These are phyloP conservation scores for Rhizomucor miehei DNA, from an alignment of 371 early-diverging fungal species.

Conservation along the genomic window DNA sequence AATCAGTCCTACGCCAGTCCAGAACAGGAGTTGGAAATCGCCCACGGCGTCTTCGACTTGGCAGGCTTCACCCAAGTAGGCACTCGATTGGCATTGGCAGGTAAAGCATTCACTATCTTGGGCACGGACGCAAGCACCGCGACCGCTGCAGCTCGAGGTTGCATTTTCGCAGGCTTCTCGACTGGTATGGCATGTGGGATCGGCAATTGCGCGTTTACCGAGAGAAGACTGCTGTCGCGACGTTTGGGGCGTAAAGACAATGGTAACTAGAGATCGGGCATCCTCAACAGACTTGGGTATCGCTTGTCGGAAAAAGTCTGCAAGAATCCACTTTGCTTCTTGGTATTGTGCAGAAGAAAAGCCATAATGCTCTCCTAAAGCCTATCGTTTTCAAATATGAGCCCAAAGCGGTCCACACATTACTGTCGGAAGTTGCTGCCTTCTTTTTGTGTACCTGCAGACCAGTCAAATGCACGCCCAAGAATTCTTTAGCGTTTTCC, in stretches of 20 bases:
- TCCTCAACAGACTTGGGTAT: slow-evolving; percentile 12
- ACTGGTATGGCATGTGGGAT: slow-evolving; percentile 21
- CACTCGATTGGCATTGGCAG: slow-evolving; percentile 31
- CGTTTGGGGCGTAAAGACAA: slow-evolving; percentile 24
- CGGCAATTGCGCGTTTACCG: slow-evolving; percentile 20
- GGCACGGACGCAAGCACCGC: slow-evolving; percentile 28
- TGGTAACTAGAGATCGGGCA: neutral
- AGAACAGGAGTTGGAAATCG: slow-evolving; percentile 49
- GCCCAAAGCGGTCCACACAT: no score
- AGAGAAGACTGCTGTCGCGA: slow-evolving; percentile 7
- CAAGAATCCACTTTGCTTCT: slow-evolving; percentile 23
- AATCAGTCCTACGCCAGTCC: slow-evolving; percentile 40
- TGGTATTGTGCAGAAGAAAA: slow-evolving; percentile 30
- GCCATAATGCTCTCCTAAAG: slow-evolving; percentile 28
- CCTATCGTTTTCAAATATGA: neutral
- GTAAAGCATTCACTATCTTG: slow-evolving; percentile 27
- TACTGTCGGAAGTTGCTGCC: no score
- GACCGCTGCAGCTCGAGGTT: slow-evolving; percentile 31
- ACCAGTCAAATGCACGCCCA: neutral
- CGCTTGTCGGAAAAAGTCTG: slow-evolving; percentile 27
- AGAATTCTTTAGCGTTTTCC: neutral
- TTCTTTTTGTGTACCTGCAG: slow-evolving; percentile 18
- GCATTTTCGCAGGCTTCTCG: slow-evolving; percentile 24
- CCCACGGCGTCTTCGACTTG: slow-evolving; percentile 32
- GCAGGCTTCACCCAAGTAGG: slow-evolving; percentile 32